phyloP scores from a whole-genome alignment of 768 basidiomycete species.

The Amanita thiersii region DNA sequence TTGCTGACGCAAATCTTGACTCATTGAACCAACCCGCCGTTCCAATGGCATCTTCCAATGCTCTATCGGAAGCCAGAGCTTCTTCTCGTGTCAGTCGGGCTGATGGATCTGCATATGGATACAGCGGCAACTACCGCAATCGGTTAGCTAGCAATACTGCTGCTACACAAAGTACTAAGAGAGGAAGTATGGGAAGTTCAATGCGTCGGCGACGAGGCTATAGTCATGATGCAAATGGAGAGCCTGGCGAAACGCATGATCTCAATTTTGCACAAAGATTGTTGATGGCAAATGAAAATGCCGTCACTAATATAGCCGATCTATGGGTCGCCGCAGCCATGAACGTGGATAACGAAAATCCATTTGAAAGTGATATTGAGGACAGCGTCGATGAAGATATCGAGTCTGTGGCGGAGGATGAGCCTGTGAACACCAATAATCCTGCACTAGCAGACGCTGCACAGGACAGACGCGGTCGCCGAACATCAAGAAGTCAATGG shows the following conservation, averaged over 20 bases:
- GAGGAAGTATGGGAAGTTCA: conserved; percentile 49
- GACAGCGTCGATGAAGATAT: conserved; percentile 20
- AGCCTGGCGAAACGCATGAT: conserved; percentile 35
- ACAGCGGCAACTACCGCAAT: conserved; percentile 48
- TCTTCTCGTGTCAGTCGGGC: conserved; percentile 51
- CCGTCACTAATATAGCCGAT: conserved; percentile 91
- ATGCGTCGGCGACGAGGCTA: conserved; percentile 44
- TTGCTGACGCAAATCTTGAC: conserved; percentile 21
- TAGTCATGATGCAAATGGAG: conserved; percentile 34
- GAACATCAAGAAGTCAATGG: conserved; percentile 8
- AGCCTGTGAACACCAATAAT: conserved; percentile 13
- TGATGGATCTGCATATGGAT: conserved; percentile 79
- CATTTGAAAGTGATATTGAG: conserved; percentile 54
- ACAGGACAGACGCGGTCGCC: conserved; percentile 10
- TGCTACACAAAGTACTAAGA: conserved; percentile 31
- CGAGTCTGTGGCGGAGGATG: conserved; percentile 16
- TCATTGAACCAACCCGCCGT: conserved; percentile 33
- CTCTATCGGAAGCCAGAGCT: conserved; percentile 34
- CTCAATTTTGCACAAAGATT: conserved; percentile 85
- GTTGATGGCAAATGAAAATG: conserved; percentile 89
- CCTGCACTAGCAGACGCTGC: conserved; percentile 12
- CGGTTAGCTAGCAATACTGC: conserved; percentile 40
- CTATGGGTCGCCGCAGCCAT: conserved; percentile 97
- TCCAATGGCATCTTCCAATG: conserved; percentile 34
- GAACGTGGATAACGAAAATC: conserved; percentile 87